Evolutionary conservation across 805 yeast genomes (phyloP), one percentile per base, ranked within the genome.

Genomic region (Clavispora santaluciae): DNA sequence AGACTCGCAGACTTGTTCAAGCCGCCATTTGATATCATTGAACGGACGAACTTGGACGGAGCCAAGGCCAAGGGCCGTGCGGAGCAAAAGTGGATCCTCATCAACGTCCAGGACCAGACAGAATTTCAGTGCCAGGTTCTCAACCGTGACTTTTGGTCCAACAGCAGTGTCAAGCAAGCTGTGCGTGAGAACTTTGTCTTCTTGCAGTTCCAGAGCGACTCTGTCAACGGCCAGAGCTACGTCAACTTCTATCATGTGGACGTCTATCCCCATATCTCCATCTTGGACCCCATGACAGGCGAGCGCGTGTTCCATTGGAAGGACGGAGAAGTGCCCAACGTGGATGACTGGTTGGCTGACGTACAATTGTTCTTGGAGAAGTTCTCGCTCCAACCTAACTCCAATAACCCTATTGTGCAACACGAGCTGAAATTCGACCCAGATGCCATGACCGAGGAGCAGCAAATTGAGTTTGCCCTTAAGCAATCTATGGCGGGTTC

Each of bases 211-310:
- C 89, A 84, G 46, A 73, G 72, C 38, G 95, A 86, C 53, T 81
- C 93, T 2, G 76, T 78, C 6, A 81, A 77, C 44, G 98, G 96
- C 2, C 70, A 72, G 46, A 75, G 73, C 45, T 93, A 87, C 58
- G 53, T 72, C 15, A 81, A 83, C 46, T 83, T 85, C 54, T 90
- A 93, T 59, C 82, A 83, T 3, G 73, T 86, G 35, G 63, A 70
- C 2, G 76, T 73, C 18, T 83, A 67, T 57, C 99, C 99, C 1
- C 97, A 93, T 59, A 81, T 93, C 31, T 86, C 96, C 1, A 86
- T 93, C 29, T 59, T 93, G 37, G 99, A 93, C 56, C 97, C 99
- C 2, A 79, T 90, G 59, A 93, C 99, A 0, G 98, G 98, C 17
- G 99, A 93, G 62, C 73, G 95, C 44, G 75, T 88, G 41, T 75